Percentiles rank a stretch among this genome's conserved stretches.
phyloP scores from a whole-genome alignment of 2,329 filamentous ascomycete species.

The Calonectria pseudoreteaudii region DNA sequence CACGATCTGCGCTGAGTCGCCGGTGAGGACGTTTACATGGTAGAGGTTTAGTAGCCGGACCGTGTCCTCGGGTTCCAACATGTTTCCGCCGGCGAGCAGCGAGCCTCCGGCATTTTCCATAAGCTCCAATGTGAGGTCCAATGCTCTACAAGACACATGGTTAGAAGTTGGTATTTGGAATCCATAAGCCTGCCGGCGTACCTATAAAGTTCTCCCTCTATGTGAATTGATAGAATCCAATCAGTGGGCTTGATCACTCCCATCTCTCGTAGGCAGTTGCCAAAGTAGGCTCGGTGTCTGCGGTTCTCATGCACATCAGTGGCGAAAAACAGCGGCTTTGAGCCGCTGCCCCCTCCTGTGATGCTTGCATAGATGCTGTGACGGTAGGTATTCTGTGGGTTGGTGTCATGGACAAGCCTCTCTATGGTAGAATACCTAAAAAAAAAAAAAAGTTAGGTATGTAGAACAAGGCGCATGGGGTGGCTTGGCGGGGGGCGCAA shows the following conservation, averaged over 20 bases:
- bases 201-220: slow-evolving; percentile 52
- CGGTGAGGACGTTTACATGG: slow-evolving; percentile 51
- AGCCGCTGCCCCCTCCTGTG: slow-evolving; percentile 54
- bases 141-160: slow-evolving; percentile 38
- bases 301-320: slow-evolving; percentile 56
- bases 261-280: slow-evolving; percentile 44
- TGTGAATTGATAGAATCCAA: slow-evolving; percentile 54
- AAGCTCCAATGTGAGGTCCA: slow-evolving; percentile 54
- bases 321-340: slow-evolving; percentile 52
- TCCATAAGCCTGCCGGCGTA: slow-evolving; percentile 17
- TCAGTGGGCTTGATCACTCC: slow-evolving; percentile 50
- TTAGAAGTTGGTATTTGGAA: neutral
- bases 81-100: slow-evolving; percentile 50
- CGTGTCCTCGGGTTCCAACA: slow-evolving; percentile 41
- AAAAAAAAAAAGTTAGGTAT: no score
- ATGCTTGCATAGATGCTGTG: slow-evolving; percentile 52
- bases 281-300: slow-evolving; percentile 50
- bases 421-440: slow-evolving; percentile 49
- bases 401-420: slow-evolving; percentile 50
- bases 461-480: fast-evolving
- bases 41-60: slow-evolving; percentile 45
- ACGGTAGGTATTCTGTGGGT: slow-evolving; percentile 51
- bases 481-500: neutral
- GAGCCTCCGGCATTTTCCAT: slow-evolving; percentile 56
- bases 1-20: slow-evolving; percentile 53